A percentile compares a stretch with the other conserved stretches of the same genome.
These are phyloP conservation scores for Ceratocystis eucalypticola DNA, from an alignment of 2,329 filamentous ascomycete genomes.

Conservation along the genomic window DNA sequence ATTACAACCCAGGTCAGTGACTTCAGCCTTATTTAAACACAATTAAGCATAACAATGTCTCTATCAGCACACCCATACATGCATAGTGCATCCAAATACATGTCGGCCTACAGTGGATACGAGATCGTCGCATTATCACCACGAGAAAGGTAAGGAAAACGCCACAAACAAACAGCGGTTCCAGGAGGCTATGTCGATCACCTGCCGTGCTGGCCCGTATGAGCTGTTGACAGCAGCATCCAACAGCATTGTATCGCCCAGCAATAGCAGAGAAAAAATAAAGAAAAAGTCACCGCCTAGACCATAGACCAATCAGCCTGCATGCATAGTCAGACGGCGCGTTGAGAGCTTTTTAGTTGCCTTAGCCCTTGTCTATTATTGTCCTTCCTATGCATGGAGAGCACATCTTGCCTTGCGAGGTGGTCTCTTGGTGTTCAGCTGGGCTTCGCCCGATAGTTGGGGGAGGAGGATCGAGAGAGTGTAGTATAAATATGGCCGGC, in stretches of 20 bases:
- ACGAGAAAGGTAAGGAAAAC: not conserved
- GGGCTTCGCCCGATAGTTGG: not conserved
- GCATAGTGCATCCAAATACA: conserved; percentile 1
- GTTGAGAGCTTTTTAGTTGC: not conserved
- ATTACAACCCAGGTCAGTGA: not conserved
- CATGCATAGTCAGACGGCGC: not conserved
- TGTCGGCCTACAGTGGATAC: not conserved
- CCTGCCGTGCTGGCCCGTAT: not conserved
- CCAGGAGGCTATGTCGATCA: not conserved
- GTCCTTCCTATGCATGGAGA: not conserved
- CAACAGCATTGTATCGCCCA: not conserved
- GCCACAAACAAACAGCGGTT: not conserved
- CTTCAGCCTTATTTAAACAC: not conserved
- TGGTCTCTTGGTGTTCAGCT: not conserved
- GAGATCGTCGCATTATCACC: not conserved
- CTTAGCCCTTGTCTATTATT: not conserved
- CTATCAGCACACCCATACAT: not conserved
- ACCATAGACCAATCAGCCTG: not conserved
- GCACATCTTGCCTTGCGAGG: not conserved
- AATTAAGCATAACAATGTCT: not conserved
- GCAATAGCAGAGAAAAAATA: too few species aligned
- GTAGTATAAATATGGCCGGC: not conserved
- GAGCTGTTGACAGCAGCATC: not conserved
- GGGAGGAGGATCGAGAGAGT: not conserved
- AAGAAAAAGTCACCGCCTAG: not conserved